Percentiles rank a stretch among this genome's conserved stretches.
Evolutionary conservation across 2,329 filamentous ascomycete genomes (phyloP).

Genomic region (Periconia sp.): DNA sequence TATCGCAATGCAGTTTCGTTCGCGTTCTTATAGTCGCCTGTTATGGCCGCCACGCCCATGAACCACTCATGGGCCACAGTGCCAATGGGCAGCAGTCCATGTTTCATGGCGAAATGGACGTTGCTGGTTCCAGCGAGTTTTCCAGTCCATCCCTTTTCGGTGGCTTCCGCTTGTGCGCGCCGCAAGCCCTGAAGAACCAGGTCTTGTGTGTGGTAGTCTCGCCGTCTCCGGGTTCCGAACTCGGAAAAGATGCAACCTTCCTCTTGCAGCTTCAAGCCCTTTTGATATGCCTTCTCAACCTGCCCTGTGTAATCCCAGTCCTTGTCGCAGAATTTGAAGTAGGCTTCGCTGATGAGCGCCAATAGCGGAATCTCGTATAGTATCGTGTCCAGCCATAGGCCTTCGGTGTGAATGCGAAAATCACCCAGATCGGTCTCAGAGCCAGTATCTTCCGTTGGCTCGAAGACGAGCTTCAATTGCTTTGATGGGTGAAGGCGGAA

Average conservation of each 20-base stretch:
- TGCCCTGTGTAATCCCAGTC: constrained; percentile 91
- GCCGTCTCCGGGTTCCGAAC: constrained; percentile 84
- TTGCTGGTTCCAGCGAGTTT: constrained; percentile 90
- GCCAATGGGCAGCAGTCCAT: constrained; percentile 79
- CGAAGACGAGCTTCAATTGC: constrained; percentile 74
- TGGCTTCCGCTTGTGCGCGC: constrained; percentile 71
- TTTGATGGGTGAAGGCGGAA: constrained; percentile 81
- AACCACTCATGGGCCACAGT: constrained; percentile 98
- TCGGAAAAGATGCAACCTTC: constrained; percentile 89
- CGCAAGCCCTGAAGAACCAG: constrained; percentile 86
- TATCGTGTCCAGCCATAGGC: constrained; percentile 91
- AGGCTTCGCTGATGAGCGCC: constrained; percentile 89
- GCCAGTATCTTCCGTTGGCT: constrained; percentile 56
- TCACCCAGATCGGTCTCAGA: constrained; percentile 70
- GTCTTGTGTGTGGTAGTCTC: constrained; percentile 94
- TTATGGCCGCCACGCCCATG: constrained; percentile 95
- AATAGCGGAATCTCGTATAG: constrained; percentile 96
- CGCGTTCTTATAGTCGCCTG: constrained; percentile 78
- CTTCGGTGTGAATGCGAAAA: constrained; percentile 74
- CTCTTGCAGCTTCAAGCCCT: constrained; percentile 76
- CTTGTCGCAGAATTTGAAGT: constrained; percentile 93
- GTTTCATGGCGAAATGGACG: constrained; percentile 94
- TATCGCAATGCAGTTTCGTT: constrained; percentile 83
- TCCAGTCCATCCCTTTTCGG: constrained; percentile 66
- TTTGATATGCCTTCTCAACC: constrained; percentile 79